Conservation (phyloP, 805 yeast genomes). For the Ascoidea rubescens region DNA sequence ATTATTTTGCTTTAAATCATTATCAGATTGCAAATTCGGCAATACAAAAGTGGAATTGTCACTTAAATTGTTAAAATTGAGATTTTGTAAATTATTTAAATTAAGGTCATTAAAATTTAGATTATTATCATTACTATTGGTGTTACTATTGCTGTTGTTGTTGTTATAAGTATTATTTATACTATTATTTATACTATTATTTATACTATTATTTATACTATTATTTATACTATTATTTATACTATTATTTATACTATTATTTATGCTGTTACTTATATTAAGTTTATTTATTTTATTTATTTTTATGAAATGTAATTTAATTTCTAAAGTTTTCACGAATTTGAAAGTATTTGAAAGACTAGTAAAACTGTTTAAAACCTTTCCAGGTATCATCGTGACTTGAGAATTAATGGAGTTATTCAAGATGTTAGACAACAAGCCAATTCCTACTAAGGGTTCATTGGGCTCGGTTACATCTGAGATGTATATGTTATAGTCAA, state of each 20-base stretch:
- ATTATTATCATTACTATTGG: background rate
- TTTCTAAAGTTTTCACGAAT: background rate
- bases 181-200: background rate
- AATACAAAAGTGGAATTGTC: background rate
- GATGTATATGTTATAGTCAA: constrained; percentile 9
- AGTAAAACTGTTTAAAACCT: constrained; percentile 4
- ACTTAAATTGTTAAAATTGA: no score
- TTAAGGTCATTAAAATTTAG: no score
- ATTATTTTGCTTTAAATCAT: no score
- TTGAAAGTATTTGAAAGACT: background rate
- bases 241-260: background rate
- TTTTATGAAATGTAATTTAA: constrained; percentile 1
- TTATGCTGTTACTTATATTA: background rate
- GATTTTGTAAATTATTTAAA: no score
- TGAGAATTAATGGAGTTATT: background rate
- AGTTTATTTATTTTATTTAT: constrained; percentile 3
- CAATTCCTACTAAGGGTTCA: constrained; percentile 10
- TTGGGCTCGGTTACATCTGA: constrained; percentile 10
- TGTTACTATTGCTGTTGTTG: background rate
- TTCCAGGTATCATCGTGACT: constrained; percentile 9
- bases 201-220: background rate
- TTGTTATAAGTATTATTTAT: background rate
- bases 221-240: background rate
- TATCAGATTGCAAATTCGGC: no score
- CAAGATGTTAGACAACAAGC: constrained; percentile 6